phyloP scores from a whole-genome alignment of 345 rosid genomes.

The Boechera stricta region DNA sequence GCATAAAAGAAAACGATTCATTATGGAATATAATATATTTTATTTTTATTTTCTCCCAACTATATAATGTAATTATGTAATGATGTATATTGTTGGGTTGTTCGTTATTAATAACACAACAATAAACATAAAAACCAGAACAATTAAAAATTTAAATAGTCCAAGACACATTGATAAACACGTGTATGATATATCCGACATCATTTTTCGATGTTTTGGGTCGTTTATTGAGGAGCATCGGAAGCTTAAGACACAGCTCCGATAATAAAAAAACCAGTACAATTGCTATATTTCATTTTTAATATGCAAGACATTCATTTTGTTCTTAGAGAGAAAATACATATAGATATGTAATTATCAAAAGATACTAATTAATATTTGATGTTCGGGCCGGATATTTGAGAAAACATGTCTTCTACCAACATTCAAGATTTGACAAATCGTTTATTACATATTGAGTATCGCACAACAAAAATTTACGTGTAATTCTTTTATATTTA shows the following conservation, averaged over 20 bases:
- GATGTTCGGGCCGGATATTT: conserved; percentile 13
- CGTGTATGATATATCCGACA: conserved; percentile 23
- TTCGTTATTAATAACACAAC: not conserved
- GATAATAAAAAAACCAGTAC: not conserved
- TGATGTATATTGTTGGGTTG: not conserved
- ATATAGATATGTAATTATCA: not conserved
- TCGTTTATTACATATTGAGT: conserved; percentile 20
- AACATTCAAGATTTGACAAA: conserved; percentile 21
- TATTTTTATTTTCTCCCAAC: no score
- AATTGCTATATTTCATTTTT: not conserved
- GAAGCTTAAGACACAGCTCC: conserved; percentile 16
- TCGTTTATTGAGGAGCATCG: conserved; percentile 13
- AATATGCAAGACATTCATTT: not conserved
- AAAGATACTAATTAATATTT: conserved; percentile 22
- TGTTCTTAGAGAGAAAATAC: not conserved
- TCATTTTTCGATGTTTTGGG: conserved; percentile 23
- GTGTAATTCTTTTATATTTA: not conserved
- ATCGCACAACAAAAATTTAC: not conserved
- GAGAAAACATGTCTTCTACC: conserved; percentile 36
- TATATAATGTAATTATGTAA: no score
- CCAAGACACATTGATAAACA: not conserved
- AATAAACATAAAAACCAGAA: not conserved
- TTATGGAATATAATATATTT: no score
- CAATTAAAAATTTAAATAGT: not conserved
- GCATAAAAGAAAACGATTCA: not conserved